Base-by-base conservation (phyloP, 2,329 filamentous ascomycete genomes). In the Dryadomyces quercivorus region DNA sequence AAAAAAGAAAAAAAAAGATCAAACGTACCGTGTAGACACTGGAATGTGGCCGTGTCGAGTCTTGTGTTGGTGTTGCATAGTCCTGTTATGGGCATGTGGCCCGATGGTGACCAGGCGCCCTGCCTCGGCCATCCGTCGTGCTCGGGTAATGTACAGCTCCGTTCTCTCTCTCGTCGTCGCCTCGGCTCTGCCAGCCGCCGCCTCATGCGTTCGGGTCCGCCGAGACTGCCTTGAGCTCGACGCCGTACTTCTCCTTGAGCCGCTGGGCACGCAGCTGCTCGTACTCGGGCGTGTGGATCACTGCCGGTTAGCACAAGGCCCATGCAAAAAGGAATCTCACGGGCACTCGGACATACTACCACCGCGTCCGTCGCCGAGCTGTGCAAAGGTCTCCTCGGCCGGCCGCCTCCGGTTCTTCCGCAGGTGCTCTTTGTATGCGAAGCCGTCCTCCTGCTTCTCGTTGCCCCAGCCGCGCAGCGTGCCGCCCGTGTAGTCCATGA, bases 351-450 rank as follows among this genome's bases (percentile, higher is more conserved):
- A 42, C 51, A 18, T 50, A 55, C 46, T 56, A 56, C 55, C 50
- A 92, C 88, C 88, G 80, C 90, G 81, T 61, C 89, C 89, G 75
- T 96, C 91, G 53, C 90, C 91, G 63, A 95, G 66, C 64, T 92
- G 80, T 22, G 81, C 79, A 60, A 95, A 73, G 2, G 88, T 95
- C 74, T 95, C 85, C 67, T 88, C 85, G 22, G 81, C 75, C 26
- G 88, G 85, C 66, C 84, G 74, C 67, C 88, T 80, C 68, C 85
- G 85, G 65, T 84, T 84, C 73, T 79, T 84, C 67, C 88, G 80
- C 66, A 91, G 59, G 59, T 75, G 76, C 68, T 92, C 83, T 72
- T 90, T 90, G 68, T 82, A 79, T 63, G 83, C 84, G 58, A 86
- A 88, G 67, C 92, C 87, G 53, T 80, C 77, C 51, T 84, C 77